A percentile compares a stretch with the other conserved stretches of the same genome.
Conservation (phyloP, 306 rosid genomes). For the Acmispon strigosus region DNA sequence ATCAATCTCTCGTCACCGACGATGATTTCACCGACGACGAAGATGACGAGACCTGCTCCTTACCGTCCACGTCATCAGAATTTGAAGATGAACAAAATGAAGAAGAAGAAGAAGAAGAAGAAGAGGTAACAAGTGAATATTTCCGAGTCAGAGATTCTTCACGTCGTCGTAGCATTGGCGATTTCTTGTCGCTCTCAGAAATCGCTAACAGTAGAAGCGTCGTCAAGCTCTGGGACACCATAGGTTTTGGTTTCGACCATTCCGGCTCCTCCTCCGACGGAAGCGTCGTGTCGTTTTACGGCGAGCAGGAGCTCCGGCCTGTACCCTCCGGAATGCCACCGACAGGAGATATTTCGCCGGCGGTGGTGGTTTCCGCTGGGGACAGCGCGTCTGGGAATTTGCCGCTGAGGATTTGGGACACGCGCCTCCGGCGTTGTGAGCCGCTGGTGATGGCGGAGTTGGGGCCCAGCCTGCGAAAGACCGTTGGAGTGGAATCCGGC, state of each 20-base stretch:
- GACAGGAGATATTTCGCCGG: background rate
- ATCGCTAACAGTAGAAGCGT: conserved; percentile 51
- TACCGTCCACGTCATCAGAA: conserved; percentile 15
- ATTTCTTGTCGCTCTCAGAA: conserved; percentile 57
- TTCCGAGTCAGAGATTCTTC: conserved; percentile 36
- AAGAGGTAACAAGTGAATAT: conserved; percentile 21
- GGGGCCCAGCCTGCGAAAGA: conserved; percentile 41
- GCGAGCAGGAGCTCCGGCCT: conserved; percentile 18
- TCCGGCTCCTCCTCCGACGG: background rate
- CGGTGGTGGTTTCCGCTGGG: conserved; percentile 26
- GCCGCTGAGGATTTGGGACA: conserved; percentile 52
- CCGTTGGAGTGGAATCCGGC: conserved; percentile 29
- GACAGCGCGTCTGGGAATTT: conserved; percentile 11
- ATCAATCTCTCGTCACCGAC: conserved; percentile 21
- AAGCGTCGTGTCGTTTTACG: conserved; percentile 27
- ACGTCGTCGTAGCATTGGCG: conserved; percentile 39
- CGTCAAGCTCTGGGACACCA: conserved; percentile 70
- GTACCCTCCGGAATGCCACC: background rate
- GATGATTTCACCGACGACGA: conserved; percentile 39
- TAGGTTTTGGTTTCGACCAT: conserved; percentile 27
- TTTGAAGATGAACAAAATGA: conserved; percentile 27
- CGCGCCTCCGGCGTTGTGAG: conserved; percentile 38
- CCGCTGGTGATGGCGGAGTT: conserved; percentile 63
- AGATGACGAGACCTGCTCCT: background rate
- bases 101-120: conserved; percentile 24